A percentile compares a stretch with the other conserved stretches of the same genome.
phyloP scores from a whole-genome alignment of 352 stramenopile species.

The Nothophytophthora sp. region DNA sequence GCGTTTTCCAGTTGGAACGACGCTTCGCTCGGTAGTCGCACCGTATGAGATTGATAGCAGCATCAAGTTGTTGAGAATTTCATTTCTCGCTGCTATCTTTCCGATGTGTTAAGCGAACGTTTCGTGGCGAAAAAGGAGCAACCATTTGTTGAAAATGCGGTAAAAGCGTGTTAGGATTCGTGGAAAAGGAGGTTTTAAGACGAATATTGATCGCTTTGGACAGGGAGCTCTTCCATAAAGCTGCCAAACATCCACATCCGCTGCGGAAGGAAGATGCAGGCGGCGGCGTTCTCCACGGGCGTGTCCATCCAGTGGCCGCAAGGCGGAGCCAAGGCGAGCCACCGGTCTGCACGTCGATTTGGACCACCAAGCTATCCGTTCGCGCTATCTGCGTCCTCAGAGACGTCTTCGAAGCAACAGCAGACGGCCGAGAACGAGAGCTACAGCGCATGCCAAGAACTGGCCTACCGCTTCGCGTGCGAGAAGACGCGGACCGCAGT shows the following conservation, averaged over 20 bases:
- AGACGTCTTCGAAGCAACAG: background rate
- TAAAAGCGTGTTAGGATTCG: slow-evolving; percentile 8
- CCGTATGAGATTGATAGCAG: background rate
- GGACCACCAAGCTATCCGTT: slow-evolving; percentile 13
- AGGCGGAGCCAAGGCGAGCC: background rate
- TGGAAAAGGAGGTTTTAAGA: background rate
- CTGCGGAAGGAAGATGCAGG: slow-evolving; percentile 28
- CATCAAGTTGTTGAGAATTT: background rate
- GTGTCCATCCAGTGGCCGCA: slow-evolving; percentile 51
- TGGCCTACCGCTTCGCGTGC: slow-evolving; percentile 66
- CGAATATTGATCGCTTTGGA: slow-evolving; percentile 6
- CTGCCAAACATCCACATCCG: background rate
- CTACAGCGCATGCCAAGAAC: slow-evolving; percentile 57
- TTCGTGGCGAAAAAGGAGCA: no score
- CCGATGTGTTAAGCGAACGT: background rate
- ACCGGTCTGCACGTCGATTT: background rate
- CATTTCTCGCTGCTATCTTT: background rate
- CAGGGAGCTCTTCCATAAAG: slow-evolving; percentile 6
- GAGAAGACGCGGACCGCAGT: slow-evolving; percentile 55
- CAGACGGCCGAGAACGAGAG: slow-evolving; percentile 30
- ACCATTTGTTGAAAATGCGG: slow-evolving; percentile 24
- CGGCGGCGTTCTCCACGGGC: slow-evolving; percentile 50
- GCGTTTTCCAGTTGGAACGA: background rate
- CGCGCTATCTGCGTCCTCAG: slow-evolving; percentile 17
- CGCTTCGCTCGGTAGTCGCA: background rate